A percentile compares a stretch with the other conserved stretches of the same genome.
These are phyloP conservation scores for Fragilariopsis cylindrus DNA, from an alignment of 108 stramenopile genomes.

Conservation along the genomic window DNA sequence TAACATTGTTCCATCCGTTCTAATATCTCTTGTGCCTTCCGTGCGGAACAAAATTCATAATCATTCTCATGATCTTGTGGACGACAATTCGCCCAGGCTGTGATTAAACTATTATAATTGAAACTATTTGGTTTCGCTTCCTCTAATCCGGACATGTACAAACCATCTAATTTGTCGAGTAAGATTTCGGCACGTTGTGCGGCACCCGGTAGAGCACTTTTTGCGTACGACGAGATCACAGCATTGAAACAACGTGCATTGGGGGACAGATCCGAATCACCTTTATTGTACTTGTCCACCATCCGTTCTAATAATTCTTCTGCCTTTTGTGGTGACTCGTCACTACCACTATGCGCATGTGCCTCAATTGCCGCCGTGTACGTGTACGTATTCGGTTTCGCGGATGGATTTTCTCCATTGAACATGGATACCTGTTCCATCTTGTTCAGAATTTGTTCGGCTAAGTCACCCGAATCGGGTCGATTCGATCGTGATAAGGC, in stretches of 20 bases:
- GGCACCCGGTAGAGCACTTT: constrained; percentile 62
- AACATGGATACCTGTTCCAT: constrained; percentile 39
- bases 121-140: constrained; percentile 51
- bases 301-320: constrained; percentile 42
- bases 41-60: constrained; percentile 42
- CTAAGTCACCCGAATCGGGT: constrained; percentile 50
- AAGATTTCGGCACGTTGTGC: constrained; percentile 51
- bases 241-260: constrained; percentile 44
- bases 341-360: constrained; percentile 61
- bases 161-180: constrained; percentile 37
- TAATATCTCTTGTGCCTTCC: constrained; percentile 60
- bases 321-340: constrained; percentile 43
- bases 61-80: constrained; percentile 23
- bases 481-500: constrained; percentile 53
- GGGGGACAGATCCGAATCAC: constrained; percentile 31
- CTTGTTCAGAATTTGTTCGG: constrained; percentile 48
- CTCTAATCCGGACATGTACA: constrained; percentile 43
- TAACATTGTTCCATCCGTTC: constrained; percentile 63
- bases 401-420: constrained; percentile 27
- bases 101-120: constrained; percentile 66
- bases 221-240: constrained; percentile 44
- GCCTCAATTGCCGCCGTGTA: constrained; percentile 84
- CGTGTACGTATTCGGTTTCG: constrained; percentile 65
- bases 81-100: constrained; percentile 57
- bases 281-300: constrained; percentile 30